Percentiles rank a stretch among this genome's conserved stretches.
phyloP scores from a whole-genome alignment of 768 basidiomycete species.

The Sarcomyxa edulis region DNA sequence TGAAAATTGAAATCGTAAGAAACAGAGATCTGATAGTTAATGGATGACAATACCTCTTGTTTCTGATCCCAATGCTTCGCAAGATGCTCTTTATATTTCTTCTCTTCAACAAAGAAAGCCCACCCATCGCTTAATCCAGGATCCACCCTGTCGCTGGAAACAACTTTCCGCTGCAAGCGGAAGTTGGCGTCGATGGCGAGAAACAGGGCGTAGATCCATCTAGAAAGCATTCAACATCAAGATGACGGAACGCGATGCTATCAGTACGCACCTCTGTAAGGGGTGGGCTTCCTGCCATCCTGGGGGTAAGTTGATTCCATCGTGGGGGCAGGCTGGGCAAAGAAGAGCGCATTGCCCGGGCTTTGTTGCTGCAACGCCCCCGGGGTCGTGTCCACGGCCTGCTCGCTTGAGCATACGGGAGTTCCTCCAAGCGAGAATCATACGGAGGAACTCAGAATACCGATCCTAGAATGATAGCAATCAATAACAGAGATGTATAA shows the following conservation, averaged over 20 bases:
- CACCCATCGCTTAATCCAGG: constrained; percentile 17
- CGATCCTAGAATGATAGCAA: constrained; percentile 6
- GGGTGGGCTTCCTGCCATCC: constrained; percentile 6
- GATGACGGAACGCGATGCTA: no score
- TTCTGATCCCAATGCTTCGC: no score
- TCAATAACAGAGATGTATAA: no score
- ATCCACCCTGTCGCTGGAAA: constrained; percentile 12
- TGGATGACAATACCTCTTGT: no score
- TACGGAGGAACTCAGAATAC: constrained; percentile 11
- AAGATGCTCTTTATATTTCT: constrained; percentile 10
- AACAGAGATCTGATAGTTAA: no score
- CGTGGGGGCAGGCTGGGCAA: constrained; percentile 20
- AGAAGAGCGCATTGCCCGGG: constrained; percentile 13
- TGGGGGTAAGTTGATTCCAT: constrained; percentile 14
- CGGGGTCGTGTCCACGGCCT: constrained; percentile 13
- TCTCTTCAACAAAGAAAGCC: constrained; percentile 14
- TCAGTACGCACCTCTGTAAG: no score
- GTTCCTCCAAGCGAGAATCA: constrained; percentile 14
- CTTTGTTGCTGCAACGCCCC: constrained; percentile 10
- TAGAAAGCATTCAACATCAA: no score
- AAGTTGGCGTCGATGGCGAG: constrained; percentile 21
- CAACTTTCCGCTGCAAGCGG: constrained; percentile 17
- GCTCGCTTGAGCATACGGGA: constrained; percentile 16
- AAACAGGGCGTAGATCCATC: constrained; percentile 13
- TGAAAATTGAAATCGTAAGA: no score